Evolutionary conservation across 1,284 basidiomycete genomes (phyloP), one percentile per base, ranked within the genome.

Genomic region (Ceratobasidium sp.): DNA sequence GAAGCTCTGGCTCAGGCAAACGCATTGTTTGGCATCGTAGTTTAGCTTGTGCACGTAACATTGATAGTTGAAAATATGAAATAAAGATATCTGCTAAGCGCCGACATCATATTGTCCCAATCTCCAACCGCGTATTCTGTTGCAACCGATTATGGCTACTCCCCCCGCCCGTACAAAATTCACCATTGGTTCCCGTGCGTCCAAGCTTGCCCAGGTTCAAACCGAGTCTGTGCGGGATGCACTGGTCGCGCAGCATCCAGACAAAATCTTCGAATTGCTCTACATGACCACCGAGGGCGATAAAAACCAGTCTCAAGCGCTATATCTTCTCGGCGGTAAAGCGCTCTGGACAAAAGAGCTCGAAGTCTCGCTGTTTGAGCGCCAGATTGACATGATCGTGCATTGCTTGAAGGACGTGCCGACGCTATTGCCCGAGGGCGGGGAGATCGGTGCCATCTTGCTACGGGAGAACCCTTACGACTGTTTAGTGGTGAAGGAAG

Each of bases 351-450:
- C 96, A 35, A 93, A 94, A 79, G 96, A 98, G 79, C 89, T 98
- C 74, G 96, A 98, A 80, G 91, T 92, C 23, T 90, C 92, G 28
- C 84, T 98, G 67, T 84, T 87, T 54, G 85, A 89, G 49, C 85
- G 87, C 21, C 83, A 85, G 13, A 93, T 98, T 66, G 98, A 99
- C 80, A 90, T 98, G 84, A 90, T 99, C 77, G 91, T 99, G 23
- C 98, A 99, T 82, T 91, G 88, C 71, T 85, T 95, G 78, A 99
- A 99, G 82, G 98, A 99, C 81, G 89, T 98, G 23, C 97, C 97
- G 11, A 99, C 97, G 1, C 84, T 85, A 2, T 82, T 98, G 32
- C 95, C 95, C 0, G 87, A 88, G 0, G 94, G 94, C 0, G 96
- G 94, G 80, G 88, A 91, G 79, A 87, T 99, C 59, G 95, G 89